phyloP scores from a whole-genome alignment of 2,329 filamentous ascomycete genomes.

The Hymenoscyphus scutula region DNA sequence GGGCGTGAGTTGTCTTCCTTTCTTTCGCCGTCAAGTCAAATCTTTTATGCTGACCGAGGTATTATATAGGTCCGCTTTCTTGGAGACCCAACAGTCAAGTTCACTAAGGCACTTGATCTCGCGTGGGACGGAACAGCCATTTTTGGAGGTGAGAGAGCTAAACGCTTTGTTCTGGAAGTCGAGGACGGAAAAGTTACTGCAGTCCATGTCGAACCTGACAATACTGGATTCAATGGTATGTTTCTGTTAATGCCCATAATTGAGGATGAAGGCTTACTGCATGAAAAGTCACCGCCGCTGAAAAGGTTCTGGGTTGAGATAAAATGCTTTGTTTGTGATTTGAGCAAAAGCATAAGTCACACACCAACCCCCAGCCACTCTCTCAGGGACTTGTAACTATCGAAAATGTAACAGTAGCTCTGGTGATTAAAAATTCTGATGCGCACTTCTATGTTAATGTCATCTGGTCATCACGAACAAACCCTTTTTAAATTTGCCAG shows the following conservation, averaged over 20 bases:
- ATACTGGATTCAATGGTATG: conserved; percentile 73
- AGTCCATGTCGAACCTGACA: conserved; percentile 84
- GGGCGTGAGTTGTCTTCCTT: conserved; percentile 54
- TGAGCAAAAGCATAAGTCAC: background rate
- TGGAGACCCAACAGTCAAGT: conserved; percentile 72
- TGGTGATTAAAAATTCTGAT: background rate
- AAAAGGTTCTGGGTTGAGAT: conserved; percentile 29
- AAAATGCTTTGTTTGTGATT: background rate
- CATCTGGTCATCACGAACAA: too few species aligned
- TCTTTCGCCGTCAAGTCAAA: background rate
- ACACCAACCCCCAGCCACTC: background rate
- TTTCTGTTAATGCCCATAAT: background rate
- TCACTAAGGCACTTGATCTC: conserved; percentile 81
- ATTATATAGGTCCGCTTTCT: conserved; percentile 75
- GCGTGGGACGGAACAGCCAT: conserved; percentile 75
- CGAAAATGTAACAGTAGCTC: background rate
- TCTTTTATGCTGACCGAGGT: background rate
- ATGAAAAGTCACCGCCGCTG: conserved; percentile 26
- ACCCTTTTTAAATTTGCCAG: too few species aligned
- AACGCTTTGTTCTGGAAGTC: conserved; percentile 81
- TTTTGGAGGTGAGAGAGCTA: conserved; percentile 79
- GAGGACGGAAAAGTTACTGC: conserved; percentile 82
- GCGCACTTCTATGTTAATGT: background rate
- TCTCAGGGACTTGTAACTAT: background rate
- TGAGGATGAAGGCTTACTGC: background rate